phyloP scores from a whole-genome alignment of 495 filamentous ascomycete genomes.

The Aspergillus homomorphus region DNA sequence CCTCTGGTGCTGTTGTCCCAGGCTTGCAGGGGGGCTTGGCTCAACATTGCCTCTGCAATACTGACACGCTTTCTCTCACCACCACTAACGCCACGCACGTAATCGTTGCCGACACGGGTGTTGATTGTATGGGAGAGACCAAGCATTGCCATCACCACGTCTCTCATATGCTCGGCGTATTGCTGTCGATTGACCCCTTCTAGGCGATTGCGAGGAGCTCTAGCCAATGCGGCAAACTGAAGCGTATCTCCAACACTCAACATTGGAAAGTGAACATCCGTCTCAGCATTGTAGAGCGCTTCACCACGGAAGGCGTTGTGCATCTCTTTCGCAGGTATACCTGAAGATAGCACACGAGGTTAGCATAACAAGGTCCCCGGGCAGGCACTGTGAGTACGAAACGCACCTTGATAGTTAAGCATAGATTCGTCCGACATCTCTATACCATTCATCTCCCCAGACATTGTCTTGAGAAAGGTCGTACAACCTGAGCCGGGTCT shows the following conservation, averaged over 20 bases:
- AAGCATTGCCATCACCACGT: slow-evolving; percentile 56
- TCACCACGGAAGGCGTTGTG: slow-evolving; percentile 58
- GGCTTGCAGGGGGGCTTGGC: slow-evolving; percentile 52
- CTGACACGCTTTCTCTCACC: slow-evolving; percentile 74
- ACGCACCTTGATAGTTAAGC: slow-evolving; percentile 46
- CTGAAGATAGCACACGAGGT: slow-evolving; percentile 34
- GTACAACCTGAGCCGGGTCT: slow-evolving; percentile 61
- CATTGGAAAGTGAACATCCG: slow-evolving; percentile 59
- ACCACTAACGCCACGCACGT: slow-evolving; percentile 70
- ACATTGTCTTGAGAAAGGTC: slow-evolving; percentile 48
- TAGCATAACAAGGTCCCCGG: slow-evolving; percentile 7
- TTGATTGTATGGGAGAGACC: slow-evolving; percentile 72
- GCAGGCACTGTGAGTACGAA: not conserved
- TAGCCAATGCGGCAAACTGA: slow-evolving; percentile 51
- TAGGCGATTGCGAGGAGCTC: slow-evolving; percentile 37
- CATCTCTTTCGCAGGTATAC: slow-evolving; percentile 61
- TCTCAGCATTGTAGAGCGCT: slow-evolving; percentile 56
- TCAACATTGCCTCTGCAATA: slow-evolving; percentile 16
- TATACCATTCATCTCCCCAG: slow-evolving; percentile 64
- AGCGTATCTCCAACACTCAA: slow-evolving; percentile 61
- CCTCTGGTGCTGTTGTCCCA: slow-evolving; percentile 83
- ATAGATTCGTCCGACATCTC: slow-evolving; percentile 32
- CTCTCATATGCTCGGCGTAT: slow-evolving; percentile 45
- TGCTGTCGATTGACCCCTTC: slow-evolving; percentile 40
- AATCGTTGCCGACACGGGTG: slow-evolving; percentile 70